Percentiles rank a stretch among this genome's conserved stretches.
These are phyloP conservation scores for Pestalotiopsis sp. DNA, from an alignment of 2,329 filamentous ascomycete genomes.

Conservation along the genomic window DNA sequence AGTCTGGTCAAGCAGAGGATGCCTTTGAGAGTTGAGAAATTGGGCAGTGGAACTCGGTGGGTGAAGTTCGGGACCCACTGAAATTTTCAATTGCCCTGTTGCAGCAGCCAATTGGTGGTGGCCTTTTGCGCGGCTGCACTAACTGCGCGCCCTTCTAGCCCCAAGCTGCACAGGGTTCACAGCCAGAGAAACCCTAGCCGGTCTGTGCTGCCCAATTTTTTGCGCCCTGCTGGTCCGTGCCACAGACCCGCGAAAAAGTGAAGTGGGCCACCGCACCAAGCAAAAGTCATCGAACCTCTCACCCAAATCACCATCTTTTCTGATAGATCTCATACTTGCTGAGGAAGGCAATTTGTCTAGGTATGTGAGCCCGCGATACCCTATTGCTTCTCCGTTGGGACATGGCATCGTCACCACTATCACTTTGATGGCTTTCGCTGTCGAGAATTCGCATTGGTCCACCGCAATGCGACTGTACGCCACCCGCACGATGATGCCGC, in stretches of 20 bases:
- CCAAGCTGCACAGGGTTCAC: neutral
- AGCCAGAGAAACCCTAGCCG: constrained; percentile 5
- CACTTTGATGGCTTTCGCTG: neutral
- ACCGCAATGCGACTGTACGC: neutral
- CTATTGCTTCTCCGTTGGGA: neutral
- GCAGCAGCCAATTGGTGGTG: constrained; percentile 3
- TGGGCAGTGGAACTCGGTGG: neutral
- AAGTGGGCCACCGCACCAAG: constrained; percentile 1
- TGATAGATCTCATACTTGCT: constrained; percentile 50
- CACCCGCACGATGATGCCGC: neutral
- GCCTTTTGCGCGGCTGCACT: neutral
- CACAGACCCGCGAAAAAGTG: constrained; percentile 1
- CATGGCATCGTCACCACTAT: neutral
- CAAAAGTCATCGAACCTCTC: constrained; percentile 14
- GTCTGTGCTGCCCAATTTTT: constrained; percentile 4
- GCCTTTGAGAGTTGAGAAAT: constrained; percentile 1
- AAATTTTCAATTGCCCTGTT: neutral
- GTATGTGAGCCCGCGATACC: constrained; percentile 44
- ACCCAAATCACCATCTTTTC: constrained; percentile 22
- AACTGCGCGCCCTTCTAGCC: neutral
- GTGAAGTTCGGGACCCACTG: constrained; percentile 1
- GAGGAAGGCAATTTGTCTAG: constrained; percentile 69
- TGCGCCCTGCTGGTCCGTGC: constrained; percentile 4
- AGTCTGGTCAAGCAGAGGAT: neutral
- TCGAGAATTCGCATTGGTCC: neutral